These are phyloP conservation scores for Begonia masoniana DNA, from an alignment of 306 rosid genomes.

Conservation along the genomic window DNA sequence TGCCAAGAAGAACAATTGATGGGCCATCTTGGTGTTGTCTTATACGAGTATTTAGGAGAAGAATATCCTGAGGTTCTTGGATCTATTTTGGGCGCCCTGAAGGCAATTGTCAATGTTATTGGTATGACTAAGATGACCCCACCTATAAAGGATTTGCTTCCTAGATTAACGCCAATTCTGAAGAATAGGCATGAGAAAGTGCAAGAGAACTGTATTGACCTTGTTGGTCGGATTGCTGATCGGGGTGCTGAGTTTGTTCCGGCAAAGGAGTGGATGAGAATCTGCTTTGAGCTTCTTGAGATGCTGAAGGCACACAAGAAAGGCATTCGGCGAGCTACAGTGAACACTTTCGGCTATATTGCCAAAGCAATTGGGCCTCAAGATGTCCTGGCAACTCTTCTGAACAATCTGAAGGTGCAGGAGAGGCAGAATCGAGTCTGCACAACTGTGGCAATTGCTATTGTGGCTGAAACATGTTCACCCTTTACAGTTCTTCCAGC, in stretches of 20 bases:
- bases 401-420: constrained; percentile 86
- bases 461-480: constrained; percentile 93
- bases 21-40: constrained; percentile 98
- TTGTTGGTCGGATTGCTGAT: constrained; percentile 92
- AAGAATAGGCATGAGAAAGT: constrained; percentile 96
- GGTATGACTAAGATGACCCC: constrained; percentile 99
- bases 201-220: constrained; percentile 93
- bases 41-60: constrained; percentile 92
- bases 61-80: constrained; percentile 96
- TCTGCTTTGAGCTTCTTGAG: constrained; percentile 95
- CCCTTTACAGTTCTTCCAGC: constrained; percentile 93
- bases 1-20: constrained; percentile 92
- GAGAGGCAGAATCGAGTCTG: constrained; percentile 96
- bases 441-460: constrained; percentile 90
- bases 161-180: constrained; percentile 86
- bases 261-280: constrained; percentile 97
- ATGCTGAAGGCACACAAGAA: constrained; percentile 97
- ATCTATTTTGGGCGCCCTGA: constrained; percentile 86
- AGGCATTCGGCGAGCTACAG: constrained; percentile 87
- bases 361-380: constrained; percentile 97
- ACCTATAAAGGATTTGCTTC: constrained; percentile 91
- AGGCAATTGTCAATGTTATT: constrained; percentile 91
- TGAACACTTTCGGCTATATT: constrained; percentile 82
- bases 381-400: constrained; percentile 72
- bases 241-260: constrained; percentile 98